Evolutionary conservation across 2,329 filamentous ascomycete genomes (phyloP).

Genomic region (Colletotrichum sp.): DNA sequence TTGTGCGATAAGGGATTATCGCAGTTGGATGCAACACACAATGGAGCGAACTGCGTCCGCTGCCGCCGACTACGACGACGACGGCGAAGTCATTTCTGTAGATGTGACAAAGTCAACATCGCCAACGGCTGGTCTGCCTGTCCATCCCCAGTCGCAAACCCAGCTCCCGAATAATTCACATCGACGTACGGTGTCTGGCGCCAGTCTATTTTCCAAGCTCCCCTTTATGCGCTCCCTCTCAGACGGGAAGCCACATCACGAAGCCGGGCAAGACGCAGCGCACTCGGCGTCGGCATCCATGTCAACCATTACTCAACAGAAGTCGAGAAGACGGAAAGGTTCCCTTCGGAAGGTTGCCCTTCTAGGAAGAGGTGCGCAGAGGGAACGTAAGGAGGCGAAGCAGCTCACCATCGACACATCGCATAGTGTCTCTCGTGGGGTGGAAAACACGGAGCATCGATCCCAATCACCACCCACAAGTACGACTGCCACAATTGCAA

Average conservation of each 20-base stretch:
- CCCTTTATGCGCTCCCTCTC: conserved; percentile 65
- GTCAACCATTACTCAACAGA: conserved; percentile 42
- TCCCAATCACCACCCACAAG: background rate
- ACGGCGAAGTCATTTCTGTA: background rate
- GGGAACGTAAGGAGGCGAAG: conserved; percentile 60
- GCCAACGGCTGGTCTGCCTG: background rate
- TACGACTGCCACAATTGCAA: background rate
- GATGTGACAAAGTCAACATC: background rate
- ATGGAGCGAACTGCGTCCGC: background rate
- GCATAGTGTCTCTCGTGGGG: conserved; percentile 27
- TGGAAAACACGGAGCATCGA: background rate
- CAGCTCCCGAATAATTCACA: conserved; percentile 10
- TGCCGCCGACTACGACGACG: background rate
- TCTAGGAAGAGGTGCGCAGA: conserved; percentile 73
- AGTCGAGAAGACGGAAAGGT: conserved; percentile 74
- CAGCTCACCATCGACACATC: conserved; percentile 47
- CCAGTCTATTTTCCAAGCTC: conserved; percentile 70
- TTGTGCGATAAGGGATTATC: conserved; percentile 8
- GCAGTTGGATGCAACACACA: background rate
- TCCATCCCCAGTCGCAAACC: background rate
- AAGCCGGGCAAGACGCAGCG: conserved; percentile 36
- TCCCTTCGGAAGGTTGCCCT: conserved; percentile 88
- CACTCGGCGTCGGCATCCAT: conserved; percentile 28
- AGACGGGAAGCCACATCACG: conserved; percentile 30
- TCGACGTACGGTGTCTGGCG: conserved; percentile 59